These are phyloP conservation scores for Pseudomassariella vexata DNA, from an alignment of 2,329 filamentous ascomycete genomes.

Conservation along the genomic window DNA sequence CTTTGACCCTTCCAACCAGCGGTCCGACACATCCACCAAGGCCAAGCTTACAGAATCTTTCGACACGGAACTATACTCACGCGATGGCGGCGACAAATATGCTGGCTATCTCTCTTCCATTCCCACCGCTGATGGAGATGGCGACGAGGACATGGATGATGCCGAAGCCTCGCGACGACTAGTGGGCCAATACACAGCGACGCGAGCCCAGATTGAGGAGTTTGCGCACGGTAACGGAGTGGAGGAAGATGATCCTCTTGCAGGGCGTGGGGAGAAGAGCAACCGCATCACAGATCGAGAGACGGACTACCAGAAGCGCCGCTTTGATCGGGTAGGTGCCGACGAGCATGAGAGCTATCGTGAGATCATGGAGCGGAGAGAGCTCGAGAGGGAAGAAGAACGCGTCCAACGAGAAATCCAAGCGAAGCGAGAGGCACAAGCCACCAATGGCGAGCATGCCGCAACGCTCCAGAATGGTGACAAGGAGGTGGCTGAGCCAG, in stretches of 20 bases:
- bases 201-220: conserved; percentile 86
- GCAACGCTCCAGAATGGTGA: conserved; percentile 70
- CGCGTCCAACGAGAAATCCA: conserved; percentile 75
- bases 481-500: conserved; percentile 68
- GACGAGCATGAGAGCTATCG: conserved; percentile 77
- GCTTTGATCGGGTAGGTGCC: conserved; percentile 72
- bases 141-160: conserved; percentile 73
- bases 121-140: conserved; percentile 70
- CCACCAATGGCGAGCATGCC: conserved; percentile 56
- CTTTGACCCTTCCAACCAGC: conserved; percentile 74
- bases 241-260: conserved; percentile 85
- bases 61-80: conserved; percentile 83
- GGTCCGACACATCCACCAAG: conserved; percentile 79
- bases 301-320: conserved; percentile 94
- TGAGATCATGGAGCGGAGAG: conserved; percentile 84
- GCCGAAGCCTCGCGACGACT: conserved; percentile 69
- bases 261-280: conserved; percentile 77
- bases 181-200: conserved; percentile 94
- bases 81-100: conserved; percentile 72
- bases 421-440: conserved; percentile 56
- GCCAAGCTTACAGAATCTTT: conserved; percentile 84
- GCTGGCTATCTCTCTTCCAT: conserved; percentile 89
- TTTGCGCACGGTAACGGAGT: conserved; percentile 80
- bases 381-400: conserved; percentile 90
- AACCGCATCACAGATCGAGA: conserved; percentile 88